Percentiles rank a stretch among this genome's conserved stretches.
These are phyloP conservation scores for Clarireedia paspali DNA, from an alignment of 2,329 filamentous ascomycete genomes.

Conservation along the genomic window DNA sequence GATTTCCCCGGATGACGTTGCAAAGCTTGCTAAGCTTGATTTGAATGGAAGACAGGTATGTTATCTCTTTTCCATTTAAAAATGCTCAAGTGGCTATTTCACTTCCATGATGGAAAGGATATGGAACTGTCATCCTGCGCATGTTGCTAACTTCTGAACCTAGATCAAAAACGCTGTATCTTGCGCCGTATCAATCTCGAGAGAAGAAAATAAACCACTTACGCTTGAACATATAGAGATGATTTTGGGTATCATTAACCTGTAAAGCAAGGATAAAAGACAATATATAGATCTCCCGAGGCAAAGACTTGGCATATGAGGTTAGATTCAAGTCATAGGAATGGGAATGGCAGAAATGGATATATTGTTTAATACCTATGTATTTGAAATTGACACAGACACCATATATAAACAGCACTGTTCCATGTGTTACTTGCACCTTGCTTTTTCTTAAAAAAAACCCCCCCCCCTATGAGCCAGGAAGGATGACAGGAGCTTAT, in stretches of 20 bases:
- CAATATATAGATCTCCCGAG: neutral
- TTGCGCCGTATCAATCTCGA: neutral
- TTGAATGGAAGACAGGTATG: conserved; percentile 3
- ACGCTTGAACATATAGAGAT: conserved; percentile 3
- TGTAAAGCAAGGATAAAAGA: neutral
- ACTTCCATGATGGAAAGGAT: neutral
- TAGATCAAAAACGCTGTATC: conserved; percentile 5
- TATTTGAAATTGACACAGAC: too few species aligned
- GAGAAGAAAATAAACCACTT: neutral
- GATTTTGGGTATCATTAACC: neutral
- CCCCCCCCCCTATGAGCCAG: too few species aligned
- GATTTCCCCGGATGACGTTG: neutral
- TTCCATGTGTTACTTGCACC: too few species aligned
- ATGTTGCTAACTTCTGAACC: neutral
- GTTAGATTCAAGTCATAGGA: neutral
- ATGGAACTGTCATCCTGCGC: neutral
- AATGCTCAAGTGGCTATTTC: neutral
- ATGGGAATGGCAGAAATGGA: too few species aligned
- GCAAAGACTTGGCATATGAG: neutral
- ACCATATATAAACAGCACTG: too few species aligned
- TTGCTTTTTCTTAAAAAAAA: too few species aligned
- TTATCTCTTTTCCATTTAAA: neutral
- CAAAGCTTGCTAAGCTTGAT: neutral
- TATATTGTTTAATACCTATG: too few species aligned
- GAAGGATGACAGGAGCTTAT: too few species aligned